Evolutionary conservation across 305 asterid genomes (phyloP).

Genomic region (Fraxinus xanthoxyloides): DNA sequence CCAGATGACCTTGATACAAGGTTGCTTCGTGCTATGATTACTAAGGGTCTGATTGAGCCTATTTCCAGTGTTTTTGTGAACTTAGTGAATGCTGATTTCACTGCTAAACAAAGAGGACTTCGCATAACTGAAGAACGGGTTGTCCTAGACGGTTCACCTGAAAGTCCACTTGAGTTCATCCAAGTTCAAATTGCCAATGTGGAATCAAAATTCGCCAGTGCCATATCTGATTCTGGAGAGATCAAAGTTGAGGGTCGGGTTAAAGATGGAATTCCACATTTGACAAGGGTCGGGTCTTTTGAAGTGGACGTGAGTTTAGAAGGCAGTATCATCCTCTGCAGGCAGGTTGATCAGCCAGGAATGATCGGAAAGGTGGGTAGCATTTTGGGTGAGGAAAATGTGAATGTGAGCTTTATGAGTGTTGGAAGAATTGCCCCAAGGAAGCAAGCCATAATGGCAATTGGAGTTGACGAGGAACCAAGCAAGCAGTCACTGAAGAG

Average conservation of each 20-base stretch:
- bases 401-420: conserved; percentile 89
- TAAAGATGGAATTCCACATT: conserved; percentile 80
- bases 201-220: conserved; percentile 81
- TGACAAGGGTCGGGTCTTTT: conserved; percentile 80
- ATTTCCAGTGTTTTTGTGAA: conserved; percentile 72
- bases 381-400: conserved; percentile 75
- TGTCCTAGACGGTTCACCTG: conserved; percentile 75
- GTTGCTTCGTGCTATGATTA: conserved; percentile 88
- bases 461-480: conserved; percentile 92
- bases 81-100: conserved; percentile 87
- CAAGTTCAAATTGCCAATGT: conserved; percentile 79
- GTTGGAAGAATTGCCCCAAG: conserved; percentile 91
- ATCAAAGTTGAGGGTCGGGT: conserved; percentile 80
- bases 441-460: conserved; percentile 89
- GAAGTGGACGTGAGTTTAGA: conserved; percentile 94
- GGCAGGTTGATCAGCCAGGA: conserved; percentile 97
- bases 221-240: conserved; percentile 75
- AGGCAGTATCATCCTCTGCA: conserved; percentile 84
- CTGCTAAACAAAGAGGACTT: conserved; percentile 88
- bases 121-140: conserved; percentile 66
- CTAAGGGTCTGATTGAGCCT: conserved; percentile 92
- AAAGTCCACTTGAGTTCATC: conserved; percentile 70
- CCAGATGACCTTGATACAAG: conserved; percentile 89
- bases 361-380: conserved; percentile 92
- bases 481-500: conserved; percentile 68